A percentile compares a stretch with the other conserved stretches of the same genome.
Conservation (phyloP, 371 early-diverging fungal species). For the Mucor irregularis region DNA sequence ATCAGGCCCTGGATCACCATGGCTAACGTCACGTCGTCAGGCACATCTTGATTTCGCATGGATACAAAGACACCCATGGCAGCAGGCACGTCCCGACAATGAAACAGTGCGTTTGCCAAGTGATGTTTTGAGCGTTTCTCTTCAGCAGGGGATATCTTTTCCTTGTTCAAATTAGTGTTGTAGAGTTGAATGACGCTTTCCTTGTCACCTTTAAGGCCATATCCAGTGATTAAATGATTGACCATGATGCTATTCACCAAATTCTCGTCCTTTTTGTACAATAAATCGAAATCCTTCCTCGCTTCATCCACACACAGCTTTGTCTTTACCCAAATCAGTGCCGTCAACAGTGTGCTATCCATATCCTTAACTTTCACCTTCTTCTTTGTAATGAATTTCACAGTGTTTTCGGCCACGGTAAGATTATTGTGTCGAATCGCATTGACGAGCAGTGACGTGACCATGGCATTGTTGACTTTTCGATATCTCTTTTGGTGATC, state of each 20-base stretch:
- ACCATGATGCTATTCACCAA: slow-evolving; percentile 40
- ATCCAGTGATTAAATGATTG: slow-evolving; percentile 37
- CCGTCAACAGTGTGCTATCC: slow-evolving; percentile 31
- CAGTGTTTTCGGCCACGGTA: slow-evolving; percentile 21
- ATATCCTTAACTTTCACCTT: slow-evolving; percentile 11
- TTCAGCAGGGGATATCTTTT: neutral
- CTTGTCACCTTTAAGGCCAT: slow-evolving; percentile 22
- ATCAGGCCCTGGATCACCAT: slow-evolving; percentile 47
- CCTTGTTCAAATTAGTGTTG: neutral
- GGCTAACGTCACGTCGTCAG: slow-evolving; percentile 43
- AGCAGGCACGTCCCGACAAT: slow-evolving; percentile 44
- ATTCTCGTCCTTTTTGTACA: slow-evolving; percentile 14
- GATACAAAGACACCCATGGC: slow-evolving; percentile 34
- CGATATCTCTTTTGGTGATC: slow-evolving; percentile 6
- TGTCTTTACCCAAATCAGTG: slow-evolving; percentile 35
- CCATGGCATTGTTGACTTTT: slow-evolving; percentile 11
- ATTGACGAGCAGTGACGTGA: slow-evolving; percentile 36
- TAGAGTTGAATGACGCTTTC: slow-evolving; percentile 14
- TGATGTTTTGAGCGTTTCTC: slow-evolving; percentile 26
- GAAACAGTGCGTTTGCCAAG: slow-evolving; percentile 38
- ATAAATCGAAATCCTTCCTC: slow-evolving; percentile 23
- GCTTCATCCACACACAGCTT: slow-evolving; percentile 27
- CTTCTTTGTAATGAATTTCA: slow-evolving; percentile 1
- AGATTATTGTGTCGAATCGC: slow-evolving; percentile 32
- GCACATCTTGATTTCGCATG: slow-evolving; percentile 34